Base-by-base conservation (phyloP, 208 protist species). In the Trypanosoma grayi region DNA sequence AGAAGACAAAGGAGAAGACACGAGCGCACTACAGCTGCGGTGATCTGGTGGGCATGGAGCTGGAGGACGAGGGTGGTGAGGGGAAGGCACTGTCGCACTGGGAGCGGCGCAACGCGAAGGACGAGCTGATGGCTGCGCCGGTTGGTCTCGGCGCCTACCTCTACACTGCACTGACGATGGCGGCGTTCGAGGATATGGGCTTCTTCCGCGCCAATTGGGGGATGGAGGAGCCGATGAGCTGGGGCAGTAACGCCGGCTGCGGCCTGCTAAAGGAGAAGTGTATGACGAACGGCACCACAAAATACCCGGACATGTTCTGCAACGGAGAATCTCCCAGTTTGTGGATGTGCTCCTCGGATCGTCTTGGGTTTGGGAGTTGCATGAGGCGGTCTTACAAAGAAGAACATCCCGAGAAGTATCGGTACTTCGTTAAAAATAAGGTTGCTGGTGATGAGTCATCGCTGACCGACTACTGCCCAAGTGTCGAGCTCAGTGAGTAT, bases 101-200 rank as follows among this genome's bases (percentile, higher is more conserved):
- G 91, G 85, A 95, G 73, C 71, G 75, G n/a, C 70, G 82, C 52
- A 83, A 87, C 40, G 77, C 86, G 14, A 70, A 70, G 45, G 79
- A 96, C 36, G 93, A 97, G 59, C 59, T 93, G 34, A 97, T 97
- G 91, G 56, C 82, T 10, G 67, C 63, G 5, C 56, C 58, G 2
- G 4, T 9, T 30, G 62, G 52, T 34, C 1, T 46, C 14, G 53
- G 62, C n/a, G n/a, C n/a, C n/a, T n/a, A n/a, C 27, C 92, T 66
- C 60, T 87, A 82, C 67, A 90, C 56, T 18, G 67, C 63, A 4
- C 53, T 97, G 4, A 97, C 93, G 16, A 65, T 97, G 44, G 72
- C 90, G 0, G 30, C 73, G 2, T 87, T 97, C 40, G 60, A 91
- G 27, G 87, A 95, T 63, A 55, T 85, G 1, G 84, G 84, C 33